Conservation (phyloP, 2,329 filamentous ascomycete species). For the Penicillium sp. region DNA sequence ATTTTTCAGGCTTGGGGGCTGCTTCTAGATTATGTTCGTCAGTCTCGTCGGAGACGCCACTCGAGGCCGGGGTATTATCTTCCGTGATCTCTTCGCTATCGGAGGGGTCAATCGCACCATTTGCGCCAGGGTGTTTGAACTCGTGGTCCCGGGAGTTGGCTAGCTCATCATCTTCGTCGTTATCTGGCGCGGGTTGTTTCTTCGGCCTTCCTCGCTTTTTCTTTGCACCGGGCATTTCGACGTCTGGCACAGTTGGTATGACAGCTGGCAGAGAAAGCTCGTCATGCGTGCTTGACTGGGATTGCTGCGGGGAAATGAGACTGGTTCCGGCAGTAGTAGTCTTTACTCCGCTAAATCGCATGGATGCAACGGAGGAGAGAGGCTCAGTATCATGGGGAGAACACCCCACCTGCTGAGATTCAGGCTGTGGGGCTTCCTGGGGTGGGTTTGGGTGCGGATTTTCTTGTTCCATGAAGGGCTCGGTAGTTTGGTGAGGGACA, state of each 20-base stretch:
- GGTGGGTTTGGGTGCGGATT: background rate
- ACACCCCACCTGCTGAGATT: conserved; percentile 26
- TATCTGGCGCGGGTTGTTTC: conserved; percentile 27
- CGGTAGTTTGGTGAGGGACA: background rate
- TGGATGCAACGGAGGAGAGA: conserved; percentile 37
- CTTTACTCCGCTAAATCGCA: conserved; percentile 26
- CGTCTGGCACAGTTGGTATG: conserved; percentile 17
- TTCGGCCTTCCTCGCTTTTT: conserved; percentile 34
- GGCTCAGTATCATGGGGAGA: conserved; percentile 42
- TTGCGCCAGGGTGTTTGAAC: background rate
- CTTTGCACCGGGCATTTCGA: conserved; percentile 26
- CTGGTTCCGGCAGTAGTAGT: conserved; percentile 20
- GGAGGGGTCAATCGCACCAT: conserved; percentile 13
- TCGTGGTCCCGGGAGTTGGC: conserved; percentile 15
- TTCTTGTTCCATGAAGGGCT: background rate
- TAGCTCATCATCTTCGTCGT: conserved; percentile 34
- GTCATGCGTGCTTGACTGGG: conserved; percentile 26
- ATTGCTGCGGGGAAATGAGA: conserved; percentile 17
- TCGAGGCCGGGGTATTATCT: conserved; percentile 14
- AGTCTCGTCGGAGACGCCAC: conserved; percentile 4
- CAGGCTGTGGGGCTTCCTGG: conserved; percentile 21
- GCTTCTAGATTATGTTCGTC: conserved; percentile 7
- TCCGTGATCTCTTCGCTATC: conserved; percentile 23
- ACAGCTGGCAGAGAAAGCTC: conserved; percentile 30
- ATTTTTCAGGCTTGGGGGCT: conserved; percentile 2